phyloP scores from a whole-genome alignment of 805 yeast species.

The Candida wancherniae region DNA sequence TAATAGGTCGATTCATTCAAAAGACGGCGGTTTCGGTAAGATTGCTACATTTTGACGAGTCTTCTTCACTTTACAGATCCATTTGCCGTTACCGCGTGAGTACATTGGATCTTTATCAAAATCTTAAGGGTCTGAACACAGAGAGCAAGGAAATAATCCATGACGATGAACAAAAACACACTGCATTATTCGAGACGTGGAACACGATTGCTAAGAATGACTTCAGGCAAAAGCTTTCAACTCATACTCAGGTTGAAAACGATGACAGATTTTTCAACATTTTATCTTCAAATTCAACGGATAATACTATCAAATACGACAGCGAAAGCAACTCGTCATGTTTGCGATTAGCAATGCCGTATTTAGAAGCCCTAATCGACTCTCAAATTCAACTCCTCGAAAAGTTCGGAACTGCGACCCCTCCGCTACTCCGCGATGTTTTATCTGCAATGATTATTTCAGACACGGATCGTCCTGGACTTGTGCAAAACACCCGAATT shows the following conservation, averaged over 20 bases:
- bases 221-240: too few species aligned
- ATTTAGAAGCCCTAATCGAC: constrained; percentile 40
- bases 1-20: constrained; percentile 41
- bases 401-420: constrained; percentile 9
- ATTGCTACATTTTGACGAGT: constrained; percentile 45
- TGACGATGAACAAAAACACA: background rate
- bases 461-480: too few species aligned
- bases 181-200: constrained; percentile 6
- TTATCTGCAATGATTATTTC: too few species aligned
- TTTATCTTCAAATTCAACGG: too few species aligned
- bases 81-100: constrained; percentile 32
- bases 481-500: too few species aligned
- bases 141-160: too few species aligned
- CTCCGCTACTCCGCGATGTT: constrained; percentile 2
- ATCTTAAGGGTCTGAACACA: background rate
- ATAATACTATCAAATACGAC: too few species aligned
- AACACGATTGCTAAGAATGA: constrained; percentile 3
- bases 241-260: too few species aligned
- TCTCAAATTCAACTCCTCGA: constrained; percentile 52
- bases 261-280: too few species aligned
- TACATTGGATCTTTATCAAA: constrained; percentile 16
- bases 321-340: too few species aligned
- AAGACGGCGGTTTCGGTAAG: constrained; percentile 37
- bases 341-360: too few species aligned
- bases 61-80: constrained; percentile 31